Conservation (phyloP, 73 alveolate genomes). For the Uronychia setigera region DNA sequence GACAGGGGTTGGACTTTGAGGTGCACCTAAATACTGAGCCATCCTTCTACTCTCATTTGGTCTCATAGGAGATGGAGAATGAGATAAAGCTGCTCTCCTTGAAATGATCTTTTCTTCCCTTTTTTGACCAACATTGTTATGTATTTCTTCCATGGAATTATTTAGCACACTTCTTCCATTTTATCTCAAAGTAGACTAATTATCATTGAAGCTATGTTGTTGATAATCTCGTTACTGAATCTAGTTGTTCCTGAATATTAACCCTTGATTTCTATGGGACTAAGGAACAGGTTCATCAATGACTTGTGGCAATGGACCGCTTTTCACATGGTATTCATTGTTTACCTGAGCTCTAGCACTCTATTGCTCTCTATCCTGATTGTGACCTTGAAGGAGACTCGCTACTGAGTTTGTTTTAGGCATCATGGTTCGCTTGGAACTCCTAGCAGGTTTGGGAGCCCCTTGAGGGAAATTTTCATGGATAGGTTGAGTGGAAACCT, state of each 20-base stretch:
- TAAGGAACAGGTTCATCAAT: too few species aligned
- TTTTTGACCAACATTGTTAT: background rate
- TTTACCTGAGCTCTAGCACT: background rate
- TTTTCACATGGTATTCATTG: background rate
- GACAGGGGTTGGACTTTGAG: too few species aligned
- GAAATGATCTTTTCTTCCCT: background rate
- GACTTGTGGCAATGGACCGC: background rate
- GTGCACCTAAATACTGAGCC: too few species aligned
- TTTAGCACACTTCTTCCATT: too few species aligned
- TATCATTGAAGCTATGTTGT: too few species aligned
- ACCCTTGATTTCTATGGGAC: too few species aligned
- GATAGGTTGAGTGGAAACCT: too few species aligned
- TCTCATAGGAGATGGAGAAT: background rate
- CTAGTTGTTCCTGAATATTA: too few species aligned
- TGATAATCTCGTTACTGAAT: too few species aligned
- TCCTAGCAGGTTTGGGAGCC: background rate
- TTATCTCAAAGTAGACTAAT: too few species aligned
- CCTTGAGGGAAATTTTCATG: too few species aligned
- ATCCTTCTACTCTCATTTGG: too few species aligned
- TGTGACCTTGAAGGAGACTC: background rate
- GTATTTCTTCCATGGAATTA: background rate
- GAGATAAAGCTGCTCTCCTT: background rate
- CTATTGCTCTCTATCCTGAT: background rate
- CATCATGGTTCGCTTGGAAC: background rate
- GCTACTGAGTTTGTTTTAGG: background rate